A percentile compares a stretch with the other conserved stretches of the same genome.
phyloP scores from a whole-genome alignment of 108 stramenopile species.

The Cyclotella cryptica region DNA sequence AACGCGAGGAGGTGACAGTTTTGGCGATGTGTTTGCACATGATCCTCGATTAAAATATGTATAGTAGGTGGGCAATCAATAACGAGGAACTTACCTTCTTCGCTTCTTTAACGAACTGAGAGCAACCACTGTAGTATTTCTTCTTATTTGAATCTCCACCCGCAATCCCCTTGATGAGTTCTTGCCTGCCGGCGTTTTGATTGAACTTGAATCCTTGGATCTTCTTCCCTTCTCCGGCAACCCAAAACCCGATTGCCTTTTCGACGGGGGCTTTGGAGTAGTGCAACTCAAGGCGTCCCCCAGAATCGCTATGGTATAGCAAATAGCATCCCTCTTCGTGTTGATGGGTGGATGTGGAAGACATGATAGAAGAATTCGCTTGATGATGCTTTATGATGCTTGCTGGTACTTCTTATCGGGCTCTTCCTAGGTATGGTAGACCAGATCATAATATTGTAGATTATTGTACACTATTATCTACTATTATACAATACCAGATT shows the following conservation, averaged over 20 bases:
- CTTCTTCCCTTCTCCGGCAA: constrained; percentile 55
- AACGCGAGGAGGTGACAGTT: too few relatives aligned
- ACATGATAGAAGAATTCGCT: too few relatives aligned
- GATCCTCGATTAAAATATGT: too few relatives aligned
- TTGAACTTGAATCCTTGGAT: constrained; percentile 82
- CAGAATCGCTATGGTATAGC: constrained; percentile 62
- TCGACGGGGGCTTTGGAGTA: constrained; percentile 57
- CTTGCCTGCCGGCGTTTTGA: constrained; percentile 57
- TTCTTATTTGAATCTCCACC: constrained; percentile 75
- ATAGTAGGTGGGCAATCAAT: too few relatives aligned
- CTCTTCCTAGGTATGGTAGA: too few relatives aligned
- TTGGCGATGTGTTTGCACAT: too few relatives aligned
- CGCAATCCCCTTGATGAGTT: constrained; percentile 79
- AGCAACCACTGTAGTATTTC: constrained; percentile 80
- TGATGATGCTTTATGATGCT: too few relatives aligned
- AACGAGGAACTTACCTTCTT: constrained; percentile 27
- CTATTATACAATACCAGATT: too few relatives aligned
- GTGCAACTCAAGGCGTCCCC: constrained; percentile 64
- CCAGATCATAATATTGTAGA: too few relatives aligned
- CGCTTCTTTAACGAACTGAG: constrained; percentile 70
- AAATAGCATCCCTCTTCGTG: constrained; percentile 67
- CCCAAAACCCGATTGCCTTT: constrained; percentile 78
- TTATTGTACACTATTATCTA: too few relatives aligned
- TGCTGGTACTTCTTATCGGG: too few relatives aligned
- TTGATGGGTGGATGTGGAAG: not conserved